phyloP scores from a whole-genome alignment of 2,329 filamentous ascomycete genomes.

The Colletotrichum spinosum region DNA sequence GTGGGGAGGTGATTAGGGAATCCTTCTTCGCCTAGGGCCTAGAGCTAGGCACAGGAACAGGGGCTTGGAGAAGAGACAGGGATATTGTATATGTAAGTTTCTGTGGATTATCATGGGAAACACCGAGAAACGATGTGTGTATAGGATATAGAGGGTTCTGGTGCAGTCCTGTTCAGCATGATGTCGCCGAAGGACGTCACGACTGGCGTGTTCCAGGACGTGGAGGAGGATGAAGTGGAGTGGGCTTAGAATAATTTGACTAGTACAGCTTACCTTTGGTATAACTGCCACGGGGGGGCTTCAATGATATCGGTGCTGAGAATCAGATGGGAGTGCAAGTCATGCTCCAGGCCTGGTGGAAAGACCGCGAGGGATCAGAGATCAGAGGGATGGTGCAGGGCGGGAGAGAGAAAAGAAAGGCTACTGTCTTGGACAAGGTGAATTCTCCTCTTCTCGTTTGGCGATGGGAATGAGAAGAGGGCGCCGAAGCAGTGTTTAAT shows the following conservation, averaged over 20 bases:
- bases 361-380: constrained; percentile 14
- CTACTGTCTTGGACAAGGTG: not conserved
- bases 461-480: constrained; percentile 29
- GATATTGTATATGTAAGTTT: not conserved
- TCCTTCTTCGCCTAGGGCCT: constrained; percentile 4
- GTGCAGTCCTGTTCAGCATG: too few relatives aligned
- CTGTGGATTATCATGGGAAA: too few relatives aligned
- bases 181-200: too few relatives aligned
- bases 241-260: not conserved
- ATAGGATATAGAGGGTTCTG: too few relatives aligned
- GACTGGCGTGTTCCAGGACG: not conserved
- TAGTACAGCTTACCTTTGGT: not conserved
- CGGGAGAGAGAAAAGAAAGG: constrained; percentile 17
- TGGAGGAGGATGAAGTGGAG: not conserved
- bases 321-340: constrained; percentile 7
- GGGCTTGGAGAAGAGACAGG: not conserved
- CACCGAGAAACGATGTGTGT: too few relatives aligned
- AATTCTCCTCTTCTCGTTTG: constrained; percentile 2
- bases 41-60: constrained; percentile 11
- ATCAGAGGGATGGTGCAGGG: not conserved
- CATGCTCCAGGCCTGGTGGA: not conserved
- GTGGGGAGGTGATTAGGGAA: constrained; percentile 30
- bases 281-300: not conserved
- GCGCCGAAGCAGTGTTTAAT: constrained; percentile 31
- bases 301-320: not conserved